Evolutionary conservation across 129 eudicot species (phyloP), one percentile per base, ranked within the genome.

Genomic region (Kitagawia praeruptora): DNA sequence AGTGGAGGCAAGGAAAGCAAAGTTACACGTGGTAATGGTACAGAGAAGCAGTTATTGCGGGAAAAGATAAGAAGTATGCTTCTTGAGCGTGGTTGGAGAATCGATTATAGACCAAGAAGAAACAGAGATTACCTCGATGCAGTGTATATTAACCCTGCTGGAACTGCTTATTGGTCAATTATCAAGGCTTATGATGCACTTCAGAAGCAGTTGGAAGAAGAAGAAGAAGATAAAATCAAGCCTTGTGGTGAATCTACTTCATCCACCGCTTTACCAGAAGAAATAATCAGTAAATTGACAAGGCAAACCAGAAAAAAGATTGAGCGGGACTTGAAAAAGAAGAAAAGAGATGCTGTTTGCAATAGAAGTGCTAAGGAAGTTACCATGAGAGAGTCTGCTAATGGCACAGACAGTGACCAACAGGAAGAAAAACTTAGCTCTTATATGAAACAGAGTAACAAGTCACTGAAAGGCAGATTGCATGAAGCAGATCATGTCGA

Each of bases 101-200:
- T 96, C 77, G 99, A 96, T 89, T 91, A 96, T 85, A 92, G 99
- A 83, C 99, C 99, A 46, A 86, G 98, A 85, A 85, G 92, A 75
- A 91, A 91, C 82, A 85, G 99, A 85, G 99, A 96, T 80, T 96
- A 96, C 81, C 83, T 84, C 27, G 99, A 96, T 90, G 97, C 99
- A 16, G 99, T 96, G 82, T 96, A 96, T 82, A 91, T 96, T 15
- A 90, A 87, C 78, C 96, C 97, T 28, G 70, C 91, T 4, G 99
- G 99, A 79, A 96, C 99, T 41, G 99, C 98, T 80, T 96, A 83
- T 77, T 96, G 99, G 99, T 96, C 99, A 14, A 92, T 96, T 72
- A 89, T 90, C 21, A 96, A 96, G 86, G 99, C 99, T 31, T 92
- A 96, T 58, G 99, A 96, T 54, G 99, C 99, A 78, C 85, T 92